A percentile compares a stretch with the other conserved stretches of the same genome.
Conservation (phyloP, 2,329 filamentous ascomycete species). For the Aureobasidium vineae region DNA sequence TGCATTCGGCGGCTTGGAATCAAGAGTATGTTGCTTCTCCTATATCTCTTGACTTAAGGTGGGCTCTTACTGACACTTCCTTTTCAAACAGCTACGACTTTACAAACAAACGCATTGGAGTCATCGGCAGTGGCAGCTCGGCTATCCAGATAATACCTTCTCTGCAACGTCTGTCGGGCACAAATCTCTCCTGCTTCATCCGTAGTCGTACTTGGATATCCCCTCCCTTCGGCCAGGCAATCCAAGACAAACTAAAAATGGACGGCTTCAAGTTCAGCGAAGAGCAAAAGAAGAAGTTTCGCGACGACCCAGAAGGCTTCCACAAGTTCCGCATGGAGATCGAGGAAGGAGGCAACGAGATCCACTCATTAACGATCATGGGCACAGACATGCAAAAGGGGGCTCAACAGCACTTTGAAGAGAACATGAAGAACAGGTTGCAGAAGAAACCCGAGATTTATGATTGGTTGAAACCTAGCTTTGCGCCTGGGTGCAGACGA, state of each 20-base stretch:
- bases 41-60: no score
- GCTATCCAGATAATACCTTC: constrained; percentile 44
- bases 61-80: constrained; percentile 10
- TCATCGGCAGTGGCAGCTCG: constrained; percentile 33
- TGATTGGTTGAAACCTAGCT: constrained; percentile 44
- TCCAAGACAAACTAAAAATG: constrained; percentile 38
- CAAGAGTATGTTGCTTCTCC: constrained; percentile 37
- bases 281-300: constrained; percentile 37
- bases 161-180: constrained; percentile 43
- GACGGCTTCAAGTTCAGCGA: constrained; percentile 33
- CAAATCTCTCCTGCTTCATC: constrained; percentile 52
- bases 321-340: constrained; percentile 46
- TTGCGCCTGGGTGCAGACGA: constrained; percentile 49
- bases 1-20: constrained; percentile 59
- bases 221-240: constrained; percentile 38
- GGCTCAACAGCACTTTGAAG: constrained; percentile 41
- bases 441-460: constrained; percentile 43
- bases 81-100: constrained; percentile 36
- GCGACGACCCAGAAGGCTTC: constrained; percentile 43
- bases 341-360: constrained; percentile 36
- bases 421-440: constrained; percentile 45
- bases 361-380: constrained; percentile 35
- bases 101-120: constrained; percentile 31
- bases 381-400: constrained; percentile 42
- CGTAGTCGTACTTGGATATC: constrained; percentile 54